Base-by-base conservation (phyloP, 495 filamentous ascomycete genomes). In the Penicillium coprophilum region DNA sequence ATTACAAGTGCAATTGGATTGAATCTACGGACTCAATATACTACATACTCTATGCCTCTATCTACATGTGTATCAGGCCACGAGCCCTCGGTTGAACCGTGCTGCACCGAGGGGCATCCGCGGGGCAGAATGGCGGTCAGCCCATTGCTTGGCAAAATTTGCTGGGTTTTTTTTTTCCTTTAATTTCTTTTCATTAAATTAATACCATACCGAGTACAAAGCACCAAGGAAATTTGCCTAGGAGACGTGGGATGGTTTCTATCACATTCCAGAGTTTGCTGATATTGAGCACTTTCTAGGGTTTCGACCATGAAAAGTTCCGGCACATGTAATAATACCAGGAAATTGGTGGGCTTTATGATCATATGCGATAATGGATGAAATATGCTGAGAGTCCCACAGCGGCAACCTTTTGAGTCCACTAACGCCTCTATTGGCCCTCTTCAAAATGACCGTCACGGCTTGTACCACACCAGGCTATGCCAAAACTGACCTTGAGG, bases 361-460 rank as follows among this genome's bases (percentile, higher is more conserved):
- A 11, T 34, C n/a, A 34, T 5, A 4, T 15, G 31, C 0, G 34
- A 36, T 36, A 15, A 7, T n/a, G 32, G 32, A 15, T n/a, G 15
- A 36, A 7, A 36, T 36, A 3, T 36, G 6, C 15, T 7, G 13
- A n/a, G 34, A 36, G 20, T 20, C 19, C 40, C 20, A 23, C 40
- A 43, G 39, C 19, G 4, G 40, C 40, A 23, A 23, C 3, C 11
- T 13, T 2, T 41, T 10, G 19, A 19, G 19, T 41, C 21, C 3
- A 43, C 6, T 11, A 15, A 23, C 20, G 11, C 20, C 15, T 43
- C 21, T 7, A 44, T 44, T 12, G 6, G 4, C 11, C 12, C 21
- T 44, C 31, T 72, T 68, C 5, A 89, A 71, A 81, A 89, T 84
- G 59, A 85, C 81, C 0, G 86, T 83, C 3, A 85, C 88, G 12